These are phyloP conservation scores for Diaporthe australafricana DNA, from an alignment of 2,329 filamentous ascomycete genomes.

Conservation along the genomic window DNA sequence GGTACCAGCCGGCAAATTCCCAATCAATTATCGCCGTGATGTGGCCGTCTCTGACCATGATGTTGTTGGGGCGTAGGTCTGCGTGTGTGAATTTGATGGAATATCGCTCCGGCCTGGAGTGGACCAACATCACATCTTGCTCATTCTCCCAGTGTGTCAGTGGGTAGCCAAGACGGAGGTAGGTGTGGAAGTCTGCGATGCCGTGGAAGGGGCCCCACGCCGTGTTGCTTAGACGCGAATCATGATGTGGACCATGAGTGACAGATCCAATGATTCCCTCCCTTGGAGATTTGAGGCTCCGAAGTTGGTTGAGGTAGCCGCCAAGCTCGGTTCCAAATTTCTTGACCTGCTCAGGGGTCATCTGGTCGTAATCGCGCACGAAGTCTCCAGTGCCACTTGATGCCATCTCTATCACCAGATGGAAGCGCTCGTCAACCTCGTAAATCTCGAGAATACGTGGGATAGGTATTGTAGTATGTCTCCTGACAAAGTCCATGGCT, in stretches of 20 bases:
- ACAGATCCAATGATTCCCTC: background rate
- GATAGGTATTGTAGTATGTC: background rate
- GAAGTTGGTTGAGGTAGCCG: background rate
- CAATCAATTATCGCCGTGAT: conserved; percentile 59
- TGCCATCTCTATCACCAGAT: conserved; percentile 4
- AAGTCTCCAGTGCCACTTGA: background rate
- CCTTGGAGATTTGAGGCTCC: background rate
- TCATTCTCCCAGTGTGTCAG: background rate
- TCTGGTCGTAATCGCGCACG: background rate
- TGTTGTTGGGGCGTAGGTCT: conserved; percentile 60
- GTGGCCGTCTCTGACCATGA: conserved; percentile 52
- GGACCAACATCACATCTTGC: conserved; percentile 30
- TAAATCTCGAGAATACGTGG: background rate
- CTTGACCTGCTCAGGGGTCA: background rate
- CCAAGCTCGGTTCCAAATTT: background rate
- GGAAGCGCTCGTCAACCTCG: background rate
- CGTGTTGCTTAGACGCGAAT: background rate
- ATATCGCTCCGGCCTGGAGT: conserved; percentile 38
- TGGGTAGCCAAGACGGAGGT: background rate
- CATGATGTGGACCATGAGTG: background rate
- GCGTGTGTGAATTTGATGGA: conserved; percentile 59
- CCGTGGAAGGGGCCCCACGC: conserved; percentile 1
- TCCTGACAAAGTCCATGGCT: background rate
- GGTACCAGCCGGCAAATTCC: conserved; percentile 60
- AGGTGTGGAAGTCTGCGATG: background rate